A percentile compares a stretch with the other conserved stretches of the same genome.
These are phyloP conservation scores for Tylopilus orsonianus DNA, from an alignment of 1,284 basidiomycete genomes.

Conservation along the genomic window DNA sequence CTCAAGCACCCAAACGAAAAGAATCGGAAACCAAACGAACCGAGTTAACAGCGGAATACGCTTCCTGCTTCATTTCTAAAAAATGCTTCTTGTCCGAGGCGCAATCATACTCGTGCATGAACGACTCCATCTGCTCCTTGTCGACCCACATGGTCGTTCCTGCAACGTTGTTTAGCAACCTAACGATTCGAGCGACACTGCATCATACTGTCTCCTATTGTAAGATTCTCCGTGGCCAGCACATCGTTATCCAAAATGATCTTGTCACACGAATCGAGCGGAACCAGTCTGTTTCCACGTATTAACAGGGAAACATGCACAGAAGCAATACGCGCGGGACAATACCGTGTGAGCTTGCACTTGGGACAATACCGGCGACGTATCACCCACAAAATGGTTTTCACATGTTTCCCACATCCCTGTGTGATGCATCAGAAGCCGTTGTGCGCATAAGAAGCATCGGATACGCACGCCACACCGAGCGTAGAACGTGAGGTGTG, in stretches of 20 bases:
- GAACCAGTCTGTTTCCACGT: neutral
- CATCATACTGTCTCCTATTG: neutral
- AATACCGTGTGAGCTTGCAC: constrained; percentile 3
- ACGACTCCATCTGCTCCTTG: constrained; percentile 1
- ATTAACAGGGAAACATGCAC: too few species aligned
- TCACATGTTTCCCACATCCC: constrained; percentile 5
- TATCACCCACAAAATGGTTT: constrained; percentile 7
- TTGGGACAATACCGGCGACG: constrained; percentile 15
- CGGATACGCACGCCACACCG: constrained; percentile 15
- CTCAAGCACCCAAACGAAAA: neutral
- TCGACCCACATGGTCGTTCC: constrained; percentile 1
- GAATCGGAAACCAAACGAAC: neutral
- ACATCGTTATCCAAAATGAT: neutral
- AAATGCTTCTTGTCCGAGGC: constrained; percentile 4
- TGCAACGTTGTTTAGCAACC: neutral
- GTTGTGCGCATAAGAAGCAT: neutral
- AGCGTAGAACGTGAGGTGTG: constrained; percentile 24
- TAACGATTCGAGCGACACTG: neutral
- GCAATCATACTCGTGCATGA: neutral
- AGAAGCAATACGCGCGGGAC: neutral
- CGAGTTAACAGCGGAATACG: neutral
- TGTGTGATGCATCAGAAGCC: neutral
- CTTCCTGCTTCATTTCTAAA: neutral
- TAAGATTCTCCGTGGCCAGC: neutral
- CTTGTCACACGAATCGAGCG: neutral